Percentiles rank a stretch among this genome's conserved stretches.
Evolutionary conservation across 129 eudicot species (phyloP).

Genomic region (Flaveria trinervia): DNA sequence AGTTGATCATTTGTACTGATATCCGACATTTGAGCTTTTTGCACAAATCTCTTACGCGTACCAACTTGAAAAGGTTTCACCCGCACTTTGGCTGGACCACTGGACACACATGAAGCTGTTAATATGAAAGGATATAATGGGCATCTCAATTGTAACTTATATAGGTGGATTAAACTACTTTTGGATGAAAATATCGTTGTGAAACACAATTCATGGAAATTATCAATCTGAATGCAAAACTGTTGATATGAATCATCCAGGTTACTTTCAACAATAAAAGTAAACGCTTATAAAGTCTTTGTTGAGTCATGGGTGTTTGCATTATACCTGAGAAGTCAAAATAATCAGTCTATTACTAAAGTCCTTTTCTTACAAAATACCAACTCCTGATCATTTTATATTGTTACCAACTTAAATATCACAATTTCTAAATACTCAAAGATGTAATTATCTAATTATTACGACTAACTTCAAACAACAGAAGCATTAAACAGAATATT

Average conservation of each 20-base stretch:
- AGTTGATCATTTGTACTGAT: conserved; percentile 18
- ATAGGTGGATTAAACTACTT: not conserved
- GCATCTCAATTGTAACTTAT: no score
- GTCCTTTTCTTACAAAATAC: no score
- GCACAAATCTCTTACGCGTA: conserved; percentile 13
- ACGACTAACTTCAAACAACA: not conserved
- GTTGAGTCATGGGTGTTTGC: not conserved
- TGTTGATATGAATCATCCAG: not conserved
- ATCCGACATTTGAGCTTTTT: conserved; percentile 11
- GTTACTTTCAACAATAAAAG: not conserved
- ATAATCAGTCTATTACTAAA: not conserved
- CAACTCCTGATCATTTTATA: no score
- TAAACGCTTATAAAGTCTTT: not conserved
- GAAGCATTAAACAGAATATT: not conserved
- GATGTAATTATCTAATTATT: not conserved
- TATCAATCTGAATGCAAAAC: conserved; percentile 7
- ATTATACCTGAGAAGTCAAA: not conserved
- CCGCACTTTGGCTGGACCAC: conserved; percentile 18
- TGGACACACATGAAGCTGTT: conserved; percentile 18
- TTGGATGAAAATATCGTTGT: not conserved
- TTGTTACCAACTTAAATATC: not conserved
- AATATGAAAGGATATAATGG: conserved; percentile 16
- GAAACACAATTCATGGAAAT: not conserved
- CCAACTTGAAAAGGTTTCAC: conserved; percentile 18
- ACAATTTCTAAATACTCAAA: not conserved